Base-by-base conservation (phyloP, 1,284 basidiomycete genomes). In the Flammula alnicola region DNA sequence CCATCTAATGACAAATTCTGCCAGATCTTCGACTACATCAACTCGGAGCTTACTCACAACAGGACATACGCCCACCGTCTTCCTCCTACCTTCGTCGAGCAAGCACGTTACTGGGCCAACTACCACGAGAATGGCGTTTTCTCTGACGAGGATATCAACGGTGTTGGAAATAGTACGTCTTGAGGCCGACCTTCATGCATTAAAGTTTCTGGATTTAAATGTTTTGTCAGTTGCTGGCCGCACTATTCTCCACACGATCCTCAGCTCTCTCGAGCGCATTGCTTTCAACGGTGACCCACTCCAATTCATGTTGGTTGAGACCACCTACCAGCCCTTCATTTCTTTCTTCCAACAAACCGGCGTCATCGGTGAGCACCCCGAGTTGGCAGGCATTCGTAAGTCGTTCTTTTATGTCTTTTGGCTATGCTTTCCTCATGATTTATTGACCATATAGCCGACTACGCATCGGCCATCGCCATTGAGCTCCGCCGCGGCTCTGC, bases 261-360 rank as follows among this genome's bases (percentile, higher is more conserved):
- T 92, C 46, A 70, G 66, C 40, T 81, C 87, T 5, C 78, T 95
- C 46, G 78, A 87, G 63, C 82, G 83, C 58, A 84, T 95, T 61
- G 79, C 86, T 40, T 92, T 88, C 77, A 81, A 86, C 61, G 83
- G 79, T 47, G 84, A 90, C 69, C 83, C 87, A 31, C 81, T 94
- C 49, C 85, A 91, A 62, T 77, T 94, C 69, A 76, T 86, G 64
- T 71, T 92, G 56, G 71, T 89, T 51, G 77, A 91, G 66, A 86
- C 86, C 17, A 88, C 88, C 57, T 94, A 94, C 76, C 92, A 94
- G 69, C 88, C 92, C 12, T 91, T 94, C 80, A 85, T 94, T 61
- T 91, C 90, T 11, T 77, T 94, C 65, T 87, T 93, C 81, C 82
- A 87, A 67, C 81, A 91, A 71, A 84, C 88, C 12, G 84, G 85